Evolutionary conservation across 257 asterid species (phyloP).

Genomic region (Leptodermis oblonga): DNA sequence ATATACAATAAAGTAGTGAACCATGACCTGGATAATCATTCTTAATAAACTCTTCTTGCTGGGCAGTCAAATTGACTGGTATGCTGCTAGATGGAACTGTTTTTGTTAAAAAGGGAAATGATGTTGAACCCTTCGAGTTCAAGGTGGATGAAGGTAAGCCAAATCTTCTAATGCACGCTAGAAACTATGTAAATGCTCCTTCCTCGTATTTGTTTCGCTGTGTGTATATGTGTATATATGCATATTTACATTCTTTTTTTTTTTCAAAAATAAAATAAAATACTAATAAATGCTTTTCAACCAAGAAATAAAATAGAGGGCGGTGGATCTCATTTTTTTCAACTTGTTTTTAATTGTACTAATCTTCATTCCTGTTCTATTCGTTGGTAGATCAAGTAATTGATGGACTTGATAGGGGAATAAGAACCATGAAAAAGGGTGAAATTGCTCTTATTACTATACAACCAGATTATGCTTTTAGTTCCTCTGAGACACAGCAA

Average conservation of each 20-base stretch:
- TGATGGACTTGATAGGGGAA: conserved; percentile 51
- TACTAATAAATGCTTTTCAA: neutral
- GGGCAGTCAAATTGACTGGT: conserved; percentile 46
- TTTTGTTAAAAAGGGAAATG: conserved; percentile 38
- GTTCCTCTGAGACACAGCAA: conserved; percentile 38
- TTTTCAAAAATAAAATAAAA: too few relatives aligned
- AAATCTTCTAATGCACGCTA: neutral
- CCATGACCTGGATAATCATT: too few relatives aligned
- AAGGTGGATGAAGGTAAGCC: conserved; percentile 50
- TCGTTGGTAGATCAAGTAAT: conserved; percentile 41
- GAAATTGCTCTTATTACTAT: conserved; percentile 42
- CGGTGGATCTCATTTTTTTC: neutral
- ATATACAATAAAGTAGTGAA: neutral
- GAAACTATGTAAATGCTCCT: neutral
- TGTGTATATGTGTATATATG: too few relatives aligned
- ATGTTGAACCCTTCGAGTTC: conserved; percentile 41
- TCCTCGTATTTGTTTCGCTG: too few relatives aligned
- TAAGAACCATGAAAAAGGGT: conserved; percentile 56
- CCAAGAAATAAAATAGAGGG: neutral
- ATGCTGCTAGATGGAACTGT: conserved; percentile 48
- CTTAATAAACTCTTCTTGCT: neutral
- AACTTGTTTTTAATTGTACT: neutral
- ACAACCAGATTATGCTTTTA: conserved; percentile 54
- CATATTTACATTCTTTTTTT: neutral
- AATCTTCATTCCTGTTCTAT: neutral